Conservation (phyloP, 2,329 filamentous ascomycete species). For the Corynespora cassiicola region DNA sequence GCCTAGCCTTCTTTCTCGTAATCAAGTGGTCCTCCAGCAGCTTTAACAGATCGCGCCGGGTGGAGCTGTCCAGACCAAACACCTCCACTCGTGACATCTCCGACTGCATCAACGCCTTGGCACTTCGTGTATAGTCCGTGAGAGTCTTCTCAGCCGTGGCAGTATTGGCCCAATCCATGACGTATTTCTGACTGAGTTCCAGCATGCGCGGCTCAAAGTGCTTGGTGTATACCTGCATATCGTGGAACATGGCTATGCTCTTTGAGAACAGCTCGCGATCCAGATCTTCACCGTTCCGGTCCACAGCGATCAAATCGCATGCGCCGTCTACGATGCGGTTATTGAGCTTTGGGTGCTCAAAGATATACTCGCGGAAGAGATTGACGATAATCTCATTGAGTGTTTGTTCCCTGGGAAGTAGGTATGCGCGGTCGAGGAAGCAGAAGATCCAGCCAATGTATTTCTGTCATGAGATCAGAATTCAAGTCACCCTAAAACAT, state of each 20-base stretch:
- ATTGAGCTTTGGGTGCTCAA: conserved; percentile 60
- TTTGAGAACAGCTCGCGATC: conserved; percentile 73
- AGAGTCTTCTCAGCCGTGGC: conserved; percentile 68
- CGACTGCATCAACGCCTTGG: conserved; percentile 70
- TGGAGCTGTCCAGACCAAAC: conserved; percentile 83
- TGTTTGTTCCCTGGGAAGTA: conserved; percentile 76
- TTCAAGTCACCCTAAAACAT: too few relatives aligned
- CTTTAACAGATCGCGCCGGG: conserved; percentile 76
- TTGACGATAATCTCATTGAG: conserved; percentile 82
- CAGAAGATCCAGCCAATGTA: conserved; percentile 89
- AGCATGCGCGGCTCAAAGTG: conserved; percentile 82
- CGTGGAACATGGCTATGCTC: conserved; percentile 81
- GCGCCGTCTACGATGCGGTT: conserved; percentile 69
- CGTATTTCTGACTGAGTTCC: conserved; percentile 70
- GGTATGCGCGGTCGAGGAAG: conserved; percentile 89
- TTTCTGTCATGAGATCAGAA: too few relatives aligned
- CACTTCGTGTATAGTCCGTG: conserved; percentile 76
- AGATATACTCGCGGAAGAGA: conserved; percentile 72
- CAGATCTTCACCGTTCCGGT: conserved; percentile 64
- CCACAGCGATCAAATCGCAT: conserved; percentile 76
- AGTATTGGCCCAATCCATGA: conserved; percentile 72
- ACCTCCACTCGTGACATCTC: conserved; percentile 80
- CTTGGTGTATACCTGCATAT: conserved; percentile 80
- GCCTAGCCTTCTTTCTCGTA: conserved; percentile 63
- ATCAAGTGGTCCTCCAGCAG: conserved; percentile 77